Conservation (phyloP, 2,329 filamentous ascomycete species). For the Aspergillus melleus region DNA sequence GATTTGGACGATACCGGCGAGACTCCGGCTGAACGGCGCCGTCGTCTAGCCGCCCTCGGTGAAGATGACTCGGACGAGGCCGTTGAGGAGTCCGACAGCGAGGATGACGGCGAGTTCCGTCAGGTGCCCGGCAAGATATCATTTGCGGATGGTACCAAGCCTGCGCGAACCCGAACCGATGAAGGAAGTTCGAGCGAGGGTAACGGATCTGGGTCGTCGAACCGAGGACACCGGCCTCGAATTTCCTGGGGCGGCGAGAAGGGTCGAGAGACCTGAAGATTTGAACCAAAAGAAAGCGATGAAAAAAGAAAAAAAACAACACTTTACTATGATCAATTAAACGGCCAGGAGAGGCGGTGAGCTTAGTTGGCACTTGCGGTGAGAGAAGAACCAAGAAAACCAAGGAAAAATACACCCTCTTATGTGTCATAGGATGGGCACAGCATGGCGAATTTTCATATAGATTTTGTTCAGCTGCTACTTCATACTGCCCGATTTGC, state of each 20-base stretch:
- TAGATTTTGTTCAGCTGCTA: neutral
- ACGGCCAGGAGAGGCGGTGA: neutral
- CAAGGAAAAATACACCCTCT: too few species aligned
- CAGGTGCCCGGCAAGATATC: constrained; percentile 28
- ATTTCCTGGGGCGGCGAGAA: constrained; percentile 46
- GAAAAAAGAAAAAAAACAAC: neutral
- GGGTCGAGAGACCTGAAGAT: constrained; percentile 26
- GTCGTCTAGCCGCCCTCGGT: constrained; percentile 47
- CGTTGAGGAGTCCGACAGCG: constrained; percentile 23
- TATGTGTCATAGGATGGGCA: too few species aligned
- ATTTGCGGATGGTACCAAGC: constrained; percentile 34
- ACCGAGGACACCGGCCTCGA: constrained; percentile 26
- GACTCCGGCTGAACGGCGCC: constrained; percentile 48
- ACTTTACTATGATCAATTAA: neutral
- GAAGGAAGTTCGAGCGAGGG: constrained; percentile 10
- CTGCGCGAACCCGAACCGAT: constrained; percentile 22
- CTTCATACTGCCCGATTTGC: neutral
- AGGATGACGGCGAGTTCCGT: constrained; percentile 23
- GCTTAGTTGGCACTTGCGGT: too few species aligned
- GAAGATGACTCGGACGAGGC: constrained; percentile 31
- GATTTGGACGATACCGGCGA: constrained; percentile 41
- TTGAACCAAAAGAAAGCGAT: neutral
- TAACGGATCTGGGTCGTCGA: constrained; percentile 17
- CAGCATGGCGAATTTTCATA: too few species aligned
- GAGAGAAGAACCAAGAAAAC: too few species aligned